These are phyloP conservation scores for Ganoderma lingzhi DNA, from an alignment of 1,284 basidiomycete species.

Conservation along the genomic window DNA sequence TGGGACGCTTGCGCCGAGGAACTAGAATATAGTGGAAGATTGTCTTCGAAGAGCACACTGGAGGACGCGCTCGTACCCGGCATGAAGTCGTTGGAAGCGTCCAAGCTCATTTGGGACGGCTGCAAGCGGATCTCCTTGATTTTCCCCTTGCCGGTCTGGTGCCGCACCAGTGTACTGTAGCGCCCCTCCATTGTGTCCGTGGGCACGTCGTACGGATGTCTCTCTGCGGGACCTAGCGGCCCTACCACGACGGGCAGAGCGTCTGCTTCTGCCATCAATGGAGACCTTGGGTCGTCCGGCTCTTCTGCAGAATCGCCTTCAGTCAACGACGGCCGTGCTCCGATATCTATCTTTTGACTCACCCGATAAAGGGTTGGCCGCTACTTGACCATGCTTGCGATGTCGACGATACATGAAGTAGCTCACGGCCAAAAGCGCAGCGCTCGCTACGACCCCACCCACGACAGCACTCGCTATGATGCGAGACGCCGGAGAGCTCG, in stretches of 20 bases:
- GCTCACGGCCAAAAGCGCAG: neutral
- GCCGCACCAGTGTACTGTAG: neutral
- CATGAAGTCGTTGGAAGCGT: neutral
- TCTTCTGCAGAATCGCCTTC: neutral
- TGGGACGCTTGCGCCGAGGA: neutral
- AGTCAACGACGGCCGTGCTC: neutral
- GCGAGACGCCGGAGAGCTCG: neutral
- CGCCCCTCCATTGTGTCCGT: neutral
- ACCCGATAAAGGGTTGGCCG: neutral
- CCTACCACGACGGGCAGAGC: neutral
- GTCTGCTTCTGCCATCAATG: neutral
- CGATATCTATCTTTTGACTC: neutral
- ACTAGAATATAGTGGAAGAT: neutral
- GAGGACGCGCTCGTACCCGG: neutral
- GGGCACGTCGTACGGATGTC: neutral
- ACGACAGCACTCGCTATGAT: neutral
- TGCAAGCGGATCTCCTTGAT: constrained; percentile 3
- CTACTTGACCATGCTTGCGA: neutral
- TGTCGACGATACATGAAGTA: neutral
- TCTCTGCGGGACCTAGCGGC: neutral
- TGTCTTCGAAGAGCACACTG: neutral
- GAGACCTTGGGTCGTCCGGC: neutral
- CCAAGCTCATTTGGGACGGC: neutral
- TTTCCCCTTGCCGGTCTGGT: constrained; percentile 1
- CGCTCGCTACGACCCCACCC: neutral